These are phyloP conservation scores for Lasiodiplodia gonubiensis DNA, from an alignment of 2,329 filamentous ascomycete genomes.

Conservation along the genomic window DNA sequence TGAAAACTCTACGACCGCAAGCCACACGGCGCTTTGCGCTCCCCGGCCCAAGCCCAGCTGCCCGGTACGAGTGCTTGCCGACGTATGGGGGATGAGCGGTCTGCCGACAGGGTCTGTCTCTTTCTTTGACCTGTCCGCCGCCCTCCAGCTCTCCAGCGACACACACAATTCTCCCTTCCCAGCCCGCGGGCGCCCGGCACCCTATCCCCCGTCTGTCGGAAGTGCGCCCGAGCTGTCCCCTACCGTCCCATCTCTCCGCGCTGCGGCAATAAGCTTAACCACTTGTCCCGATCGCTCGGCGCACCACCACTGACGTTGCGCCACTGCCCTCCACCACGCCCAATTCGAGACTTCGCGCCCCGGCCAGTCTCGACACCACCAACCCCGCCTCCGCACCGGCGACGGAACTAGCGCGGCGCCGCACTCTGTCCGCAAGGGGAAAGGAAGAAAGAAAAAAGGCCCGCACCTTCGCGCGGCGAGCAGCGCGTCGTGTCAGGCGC, in stretches of 20 bases:
- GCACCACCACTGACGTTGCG: slow-evolving; percentile 7
- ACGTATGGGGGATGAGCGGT: slow-evolving; percentile 23
- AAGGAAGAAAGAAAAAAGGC: not conserved
- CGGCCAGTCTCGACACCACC: slow-evolving; percentile 3
- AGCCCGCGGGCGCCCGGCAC: not conserved
- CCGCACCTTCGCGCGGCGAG: not conserved
- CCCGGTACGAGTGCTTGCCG: slow-evolving; percentile 13
- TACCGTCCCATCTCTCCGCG: not conserved
- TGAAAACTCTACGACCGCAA: slow-evolving; percentile 22
- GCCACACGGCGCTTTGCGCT: slow-evolving; percentile 17
- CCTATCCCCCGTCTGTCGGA: not conserved
- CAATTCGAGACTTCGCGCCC: not conserved
- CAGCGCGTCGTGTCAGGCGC: slow-evolving; percentile 7
- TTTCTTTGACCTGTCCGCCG: slow-evolving; percentile 9
- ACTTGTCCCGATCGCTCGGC: slow-evolving; percentile 22
- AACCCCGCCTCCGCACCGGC: not conserved
- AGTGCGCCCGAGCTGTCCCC: not conserved
- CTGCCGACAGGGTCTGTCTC: slow-evolving; percentile 9
- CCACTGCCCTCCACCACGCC: slow-evolving; percentile 13
- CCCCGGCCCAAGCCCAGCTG: slow-evolving; percentile 14
- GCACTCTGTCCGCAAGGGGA: not conserved
- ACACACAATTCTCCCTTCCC: not conserved
- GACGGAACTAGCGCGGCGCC: slow-evolving; percentile 1
- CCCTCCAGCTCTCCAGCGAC: not conserved
- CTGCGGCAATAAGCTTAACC: slow-evolving; percentile 17